These are phyloP conservation scores for Apostasia shenzhenica DNA, from an alignment of 106 monocot genomes.

Conservation along the genomic window DNA sequence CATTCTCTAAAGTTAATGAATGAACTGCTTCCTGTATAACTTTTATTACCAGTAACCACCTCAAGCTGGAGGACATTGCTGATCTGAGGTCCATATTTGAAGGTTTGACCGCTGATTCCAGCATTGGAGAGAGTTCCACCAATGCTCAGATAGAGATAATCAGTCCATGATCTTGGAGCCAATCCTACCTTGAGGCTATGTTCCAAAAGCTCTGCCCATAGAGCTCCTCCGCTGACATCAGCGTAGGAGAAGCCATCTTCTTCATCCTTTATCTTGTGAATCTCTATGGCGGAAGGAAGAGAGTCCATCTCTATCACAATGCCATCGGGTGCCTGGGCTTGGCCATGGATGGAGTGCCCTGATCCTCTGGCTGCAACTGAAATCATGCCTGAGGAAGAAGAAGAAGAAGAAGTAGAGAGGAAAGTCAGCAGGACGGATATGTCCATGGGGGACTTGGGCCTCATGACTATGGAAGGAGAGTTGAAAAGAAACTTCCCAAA, in stretches of 20 bases:
- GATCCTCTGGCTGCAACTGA: conserved; percentile 50
- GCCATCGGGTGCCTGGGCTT: conserved; percentile 7
- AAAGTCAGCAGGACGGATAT: conserved; percentile 33
- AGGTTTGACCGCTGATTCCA: conserved; percentile 27
- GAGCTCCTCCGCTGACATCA: conserved; percentile 16
- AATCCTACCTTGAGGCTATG: conserved; percentile 8
- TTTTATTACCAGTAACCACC: conserved; percentile 19
- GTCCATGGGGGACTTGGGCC: conserved; percentile 27
- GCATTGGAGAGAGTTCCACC: conserved; percentile 27
- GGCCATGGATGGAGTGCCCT: conserved; percentile 50
- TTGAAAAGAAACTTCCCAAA: conserved; percentile 38
- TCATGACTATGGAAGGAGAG: conserved; percentile 34
- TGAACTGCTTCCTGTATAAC: neutral
- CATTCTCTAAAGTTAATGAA: neutral
- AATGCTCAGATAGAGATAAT: conserved; percentile 17
- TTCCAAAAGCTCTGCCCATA: conserved; percentile 12
- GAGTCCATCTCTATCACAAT: conserved; percentile 12
- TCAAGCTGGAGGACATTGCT: conserved; percentile 26
- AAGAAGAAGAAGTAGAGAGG: conserved; percentile 18
- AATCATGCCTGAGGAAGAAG: conserved; percentile 1
- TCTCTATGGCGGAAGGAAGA: conserved; percentile 4
- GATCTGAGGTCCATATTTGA: conserved; percentile 32
- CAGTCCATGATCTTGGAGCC: conserved; percentile 17
- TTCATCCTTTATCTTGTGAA: neutral
- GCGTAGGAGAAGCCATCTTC: conserved; percentile 10